Conservation (phyloP, 2,329 filamentous ascomycete species). For the Venturia carpophila region DNA sequence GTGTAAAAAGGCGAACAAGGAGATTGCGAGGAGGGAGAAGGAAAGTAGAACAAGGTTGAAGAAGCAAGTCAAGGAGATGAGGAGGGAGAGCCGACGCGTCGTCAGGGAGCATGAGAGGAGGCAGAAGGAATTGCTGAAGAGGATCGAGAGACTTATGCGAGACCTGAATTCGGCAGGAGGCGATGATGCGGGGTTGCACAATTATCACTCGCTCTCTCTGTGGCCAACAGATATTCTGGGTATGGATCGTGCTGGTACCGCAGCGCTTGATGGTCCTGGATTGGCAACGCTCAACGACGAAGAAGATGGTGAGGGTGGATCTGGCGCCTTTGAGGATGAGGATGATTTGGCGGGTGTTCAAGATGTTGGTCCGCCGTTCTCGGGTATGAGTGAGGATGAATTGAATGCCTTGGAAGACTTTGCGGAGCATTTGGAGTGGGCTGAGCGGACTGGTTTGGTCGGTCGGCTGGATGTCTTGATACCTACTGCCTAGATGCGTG, state of each 20-base stretch:
- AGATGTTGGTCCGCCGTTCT: not conserved
- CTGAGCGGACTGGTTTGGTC: not conserved
- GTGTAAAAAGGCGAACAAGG: conserved; percentile 3
- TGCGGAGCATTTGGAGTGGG: conserved; percentile 5
- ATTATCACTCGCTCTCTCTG: not conserved
- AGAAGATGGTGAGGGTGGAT: not conserved
- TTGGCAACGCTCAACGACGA: not conserved
- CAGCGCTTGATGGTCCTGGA: not conserved
- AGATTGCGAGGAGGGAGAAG: not conserved
- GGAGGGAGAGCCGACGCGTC: not conserved
- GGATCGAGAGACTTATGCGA: not conserved
- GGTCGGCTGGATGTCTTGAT: not conserved
- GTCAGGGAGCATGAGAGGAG: not conserved
- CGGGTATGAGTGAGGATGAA: not conserved
- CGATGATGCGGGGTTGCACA: not conserved
- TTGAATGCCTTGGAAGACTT: conserved; percentile 1
- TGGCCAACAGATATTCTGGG: not conserved
- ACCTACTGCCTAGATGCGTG: not conserved
- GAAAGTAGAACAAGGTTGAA: not conserved
- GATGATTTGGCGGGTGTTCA: not conserved
- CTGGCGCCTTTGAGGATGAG: not conserved
- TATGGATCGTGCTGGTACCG: not conserved
- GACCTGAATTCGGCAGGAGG: not conserved
- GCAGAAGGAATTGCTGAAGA: not conserved
- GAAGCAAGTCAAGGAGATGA: conserved; percentile 1